Evolutionary conservation across 768 basidiomycete species (phyloP).

Genomic region (Mycena vulgaris): DNA sequence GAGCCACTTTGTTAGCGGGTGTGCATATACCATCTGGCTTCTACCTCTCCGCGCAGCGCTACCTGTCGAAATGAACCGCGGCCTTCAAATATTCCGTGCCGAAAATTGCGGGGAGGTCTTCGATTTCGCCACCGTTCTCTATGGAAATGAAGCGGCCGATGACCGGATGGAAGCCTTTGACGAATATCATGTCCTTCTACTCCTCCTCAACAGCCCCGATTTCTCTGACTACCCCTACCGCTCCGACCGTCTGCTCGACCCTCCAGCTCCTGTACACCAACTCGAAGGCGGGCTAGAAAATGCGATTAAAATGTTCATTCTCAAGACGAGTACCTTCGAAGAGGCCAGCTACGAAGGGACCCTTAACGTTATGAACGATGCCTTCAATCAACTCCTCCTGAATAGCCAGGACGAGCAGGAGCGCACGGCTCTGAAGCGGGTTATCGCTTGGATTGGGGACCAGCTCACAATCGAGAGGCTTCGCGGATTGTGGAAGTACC

Average conservation of each 20-base stretch:
- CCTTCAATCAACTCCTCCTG: background rate
- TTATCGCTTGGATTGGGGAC: constrained; percentile 52
- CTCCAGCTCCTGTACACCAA: constrained; percentile 31
- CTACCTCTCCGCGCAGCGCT: constrained; percentile 21
- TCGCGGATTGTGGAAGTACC: constrained; percentile 47
- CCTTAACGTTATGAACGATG: background rate
- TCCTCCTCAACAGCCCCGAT: too few relatives aligned
- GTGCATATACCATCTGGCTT: constrained; percentile 41
- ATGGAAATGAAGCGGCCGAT: background rate
- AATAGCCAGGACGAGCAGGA: background rate
- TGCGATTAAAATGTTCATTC: constrained; percentile 29
- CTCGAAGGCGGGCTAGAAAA: constrained; percentile 35
- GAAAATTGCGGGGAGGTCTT: background rate
- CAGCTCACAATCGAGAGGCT: constrained; percentile 49
- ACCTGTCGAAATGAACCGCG: constrained; percentile 24
- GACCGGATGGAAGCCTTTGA: background rate
- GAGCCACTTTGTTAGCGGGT: constrained; percentile 42
- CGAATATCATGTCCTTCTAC: too few relatives aligned
- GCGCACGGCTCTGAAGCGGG: constrained; percentile 8
- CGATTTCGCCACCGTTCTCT: background rate
- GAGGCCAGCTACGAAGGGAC: constrained; percentile 40
- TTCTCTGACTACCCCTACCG: background rate
- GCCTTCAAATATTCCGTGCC: constrained; percentile 16
- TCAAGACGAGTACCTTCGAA: constrained; percentile 37
- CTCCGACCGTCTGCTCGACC: background rate